These are phyloP conservation scores for Capsella bursapastoris DNA, from an alignment of 345 rosid species.

Conservation along the genomic window DNA sequence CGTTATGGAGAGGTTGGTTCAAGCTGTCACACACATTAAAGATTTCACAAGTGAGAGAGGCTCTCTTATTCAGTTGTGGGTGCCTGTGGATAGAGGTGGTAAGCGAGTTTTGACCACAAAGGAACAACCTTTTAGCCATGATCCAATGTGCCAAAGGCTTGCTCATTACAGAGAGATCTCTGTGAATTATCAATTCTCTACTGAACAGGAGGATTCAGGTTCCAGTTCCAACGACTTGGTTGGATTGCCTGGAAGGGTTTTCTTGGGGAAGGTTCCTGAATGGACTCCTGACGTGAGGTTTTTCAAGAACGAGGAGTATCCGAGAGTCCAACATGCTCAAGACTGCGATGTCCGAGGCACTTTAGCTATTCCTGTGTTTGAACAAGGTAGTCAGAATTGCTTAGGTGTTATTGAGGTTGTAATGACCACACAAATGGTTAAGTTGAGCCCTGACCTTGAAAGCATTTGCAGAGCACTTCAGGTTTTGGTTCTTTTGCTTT, in stretches of 20 bases:
- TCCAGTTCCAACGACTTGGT: conserved; percentile 51
- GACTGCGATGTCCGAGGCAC: conserved; percentile 79
- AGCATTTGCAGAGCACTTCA: conserved; percentile 87
- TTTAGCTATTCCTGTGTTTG: conserved; percentile 91
- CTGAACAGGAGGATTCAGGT: conserved; percentile 52
- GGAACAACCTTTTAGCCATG: conserved; percentile 75
- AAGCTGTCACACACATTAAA: conserved; percentile 68
- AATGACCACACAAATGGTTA: conserved; percentile 67
- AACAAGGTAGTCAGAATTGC: conserved; percentile 80
- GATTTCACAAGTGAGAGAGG: conserved; percentile 66
- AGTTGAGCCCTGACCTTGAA: conserved; percentile 73
- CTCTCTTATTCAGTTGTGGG: conserved; percentile 89
- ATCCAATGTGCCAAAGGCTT: conserved; percentile 60
- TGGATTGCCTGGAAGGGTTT: conserved; percentile 91
- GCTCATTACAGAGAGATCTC: conserved; percentile 83
- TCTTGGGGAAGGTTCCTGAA: conserved; percentile 82
- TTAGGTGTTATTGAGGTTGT: conserved; percentile 95
- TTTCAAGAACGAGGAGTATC: conserved; percentile 86
- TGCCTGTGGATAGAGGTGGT: conserved; percentile 74
- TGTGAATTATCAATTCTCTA: conserved; percentile 69
- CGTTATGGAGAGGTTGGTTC: conserved; percentile 72
- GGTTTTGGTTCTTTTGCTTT: conserved; percentile 52
- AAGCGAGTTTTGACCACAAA: conserved; percentile 66
- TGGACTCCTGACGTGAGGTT: conserved; percentile 97
- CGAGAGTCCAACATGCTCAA: conserved; percentile 74